phyloP scores from a whole-genome alignment of 1,284 basidiomycete genomes.

The Ustilago bromivora region DNA sequence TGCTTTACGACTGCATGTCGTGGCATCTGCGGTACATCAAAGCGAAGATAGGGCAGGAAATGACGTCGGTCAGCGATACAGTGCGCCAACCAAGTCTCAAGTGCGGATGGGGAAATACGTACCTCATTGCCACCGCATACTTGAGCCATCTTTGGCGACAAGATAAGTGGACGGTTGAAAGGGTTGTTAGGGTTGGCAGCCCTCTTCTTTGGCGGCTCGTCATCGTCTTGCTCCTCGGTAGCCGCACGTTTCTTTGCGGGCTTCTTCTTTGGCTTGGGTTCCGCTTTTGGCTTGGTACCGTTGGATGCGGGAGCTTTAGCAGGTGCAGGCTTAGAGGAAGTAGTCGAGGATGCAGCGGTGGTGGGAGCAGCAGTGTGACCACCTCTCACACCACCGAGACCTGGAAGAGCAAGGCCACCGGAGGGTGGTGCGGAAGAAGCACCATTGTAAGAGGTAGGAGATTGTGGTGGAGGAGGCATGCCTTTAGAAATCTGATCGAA shows the following conservation, averaged over 20 bases:
- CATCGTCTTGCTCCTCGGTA: constrained; percentile 43
- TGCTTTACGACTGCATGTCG: constrained; percentile 89
- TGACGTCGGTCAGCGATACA: too few species aligned
- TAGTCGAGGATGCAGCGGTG: constrained; percentile 24
- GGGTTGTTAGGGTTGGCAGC: constrained; percentile 67
- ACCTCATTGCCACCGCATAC: constrained; percentile 66
- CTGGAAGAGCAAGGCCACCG: constrained; percentile 57
- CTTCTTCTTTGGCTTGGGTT: constrained; percentile 64
- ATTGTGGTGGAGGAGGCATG: constrained; percentile 46
- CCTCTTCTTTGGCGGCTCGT: constrained; percentile 55
- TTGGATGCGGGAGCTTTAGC: constrained; percentile 39
- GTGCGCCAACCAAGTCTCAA: neutral
- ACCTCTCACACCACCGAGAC: constrained; percentile 56
- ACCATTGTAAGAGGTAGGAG: constrained; percentile 28
- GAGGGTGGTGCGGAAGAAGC: constrained; percentile 40
- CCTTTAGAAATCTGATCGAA: constrained; percentile 59
- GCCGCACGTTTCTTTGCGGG: constrained; percentile 43
- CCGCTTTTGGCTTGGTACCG: constrained; percentile 40
- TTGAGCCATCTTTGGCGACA: constrained; percentile 61
- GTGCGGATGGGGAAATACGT: constrained; percentile 17
- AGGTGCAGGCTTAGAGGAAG: constrained; percentile 36
- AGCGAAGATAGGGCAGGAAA: constrained; percentile 19
- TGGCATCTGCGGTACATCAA: constrained; percentile 75
- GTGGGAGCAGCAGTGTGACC: constrained; percentile 31
- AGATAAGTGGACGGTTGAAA: constrained; percentile 65